Base-by-base conservation (phyloP, 2,329 filamentous ascomycete genomes). In the Arthrobotrys megalospora region DNA sequence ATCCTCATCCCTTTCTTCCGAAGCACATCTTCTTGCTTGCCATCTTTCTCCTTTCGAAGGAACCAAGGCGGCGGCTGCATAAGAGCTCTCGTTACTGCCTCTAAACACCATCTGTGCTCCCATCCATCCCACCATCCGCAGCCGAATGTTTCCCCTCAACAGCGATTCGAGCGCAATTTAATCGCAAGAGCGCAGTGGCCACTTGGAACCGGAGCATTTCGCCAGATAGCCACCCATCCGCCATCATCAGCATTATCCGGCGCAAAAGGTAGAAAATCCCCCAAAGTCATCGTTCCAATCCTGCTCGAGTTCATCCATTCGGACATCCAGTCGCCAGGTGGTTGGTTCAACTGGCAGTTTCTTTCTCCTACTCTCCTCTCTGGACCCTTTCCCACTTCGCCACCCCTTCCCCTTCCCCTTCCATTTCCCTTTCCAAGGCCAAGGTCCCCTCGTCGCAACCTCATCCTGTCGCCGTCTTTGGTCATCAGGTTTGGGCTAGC, bases 121-220 rank as follows among this genome's bases (percentile, higher is more conserved):
- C 53, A 19, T 21, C 36, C 36, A 38, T 38, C 64, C 45, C 48
- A 28, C 66, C 36, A 34, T 48, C 45, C 58, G 11, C 47, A 55
- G 34, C 41, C 63, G 19, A 34, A 48, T 24, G 66, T 64, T 65
- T 69, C 43, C 64, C 63, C 64, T 50, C 52, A 19, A 34, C 60
- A 47, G 48, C 36, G 24, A 69, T 76, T 76, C 41, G 72, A 65
- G 65, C 72, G 72, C 65, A 69, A 70, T 76, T 65, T 64, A 34
- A 48, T 77, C 73, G 66, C 66, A 47, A 55, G 58, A 68, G 28
- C 28, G 38, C 47, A 53, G 34, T 21, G 58, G 73, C 73, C 73
- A 71, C 52, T 60, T 62, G 66, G 65, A 66, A 45, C 16, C 73
- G 52, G 73, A 66, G 50, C 65, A 53, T 77, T 66, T 52, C 38